phyloP scores from a whole-genome alignment of 1,284 basidiomycete genomes.

The Sanguinoderma infundibulare region DNA sequence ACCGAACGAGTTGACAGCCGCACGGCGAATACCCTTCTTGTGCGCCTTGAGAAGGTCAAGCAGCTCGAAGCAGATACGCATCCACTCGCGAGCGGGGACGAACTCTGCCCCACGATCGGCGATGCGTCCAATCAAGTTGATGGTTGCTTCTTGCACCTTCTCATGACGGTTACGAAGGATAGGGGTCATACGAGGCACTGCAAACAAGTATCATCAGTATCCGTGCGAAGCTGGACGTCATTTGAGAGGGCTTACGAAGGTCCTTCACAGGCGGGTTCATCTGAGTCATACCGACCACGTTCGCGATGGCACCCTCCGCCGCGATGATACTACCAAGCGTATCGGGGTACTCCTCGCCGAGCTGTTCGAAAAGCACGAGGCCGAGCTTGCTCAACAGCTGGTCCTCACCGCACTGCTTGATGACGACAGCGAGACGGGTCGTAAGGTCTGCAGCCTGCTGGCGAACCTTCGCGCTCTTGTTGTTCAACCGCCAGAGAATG shows the following conservation, averaged over 20 bases:
- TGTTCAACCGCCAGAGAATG: slow-evolving; percentile 98
- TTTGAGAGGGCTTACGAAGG: slow-evolving; percentile 68
- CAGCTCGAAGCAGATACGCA: slow-evolving; percentile 99
- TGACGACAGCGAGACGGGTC: slow-evolving; percentile 92
- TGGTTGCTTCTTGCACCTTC: slow-evolving; percentile 99
- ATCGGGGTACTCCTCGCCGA: slow-evolving; percentile 99
- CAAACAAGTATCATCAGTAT: slow-evolving; percentile 8
- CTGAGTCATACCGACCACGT: slow-evolving; percentile 99
- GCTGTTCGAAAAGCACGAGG: slow-evolving; percentile 96
- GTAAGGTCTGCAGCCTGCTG: slow-evolving; percentile 99
- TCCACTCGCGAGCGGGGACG: slow-evolving; percentile 98
- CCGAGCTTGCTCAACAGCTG: slow-evolving; percentile 95
- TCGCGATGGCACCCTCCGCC: slow-evolving; percentile 97
- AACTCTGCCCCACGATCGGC: slow-evolving; percentile 99
- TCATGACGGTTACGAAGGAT: slow-evolving; percentile 99
- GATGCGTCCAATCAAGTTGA: slow-evolving; percentile 99
- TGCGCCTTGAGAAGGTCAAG: slow-evolving; percentile 98
- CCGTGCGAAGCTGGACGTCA: slow-evolving; percentile 4
- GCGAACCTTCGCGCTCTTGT: slow-evolving; percentile 99
- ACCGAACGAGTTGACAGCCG: slow-evolving; percentile 99
- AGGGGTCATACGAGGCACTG: slow-evolving; percentile 98
- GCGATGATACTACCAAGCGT: slow-evolving; percentile 98
- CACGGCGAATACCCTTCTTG: slow-evolving; percentile 98
- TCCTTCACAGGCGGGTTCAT: slow-evolving; percentile 99
- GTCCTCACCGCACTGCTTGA: slow-evolving; percentile 99